Evolutionary conservation across 148 eudicot species (phyloP), one percentile per base, ranked within the genome.

Genomic region (Rhododendron ovatum): DNA sequence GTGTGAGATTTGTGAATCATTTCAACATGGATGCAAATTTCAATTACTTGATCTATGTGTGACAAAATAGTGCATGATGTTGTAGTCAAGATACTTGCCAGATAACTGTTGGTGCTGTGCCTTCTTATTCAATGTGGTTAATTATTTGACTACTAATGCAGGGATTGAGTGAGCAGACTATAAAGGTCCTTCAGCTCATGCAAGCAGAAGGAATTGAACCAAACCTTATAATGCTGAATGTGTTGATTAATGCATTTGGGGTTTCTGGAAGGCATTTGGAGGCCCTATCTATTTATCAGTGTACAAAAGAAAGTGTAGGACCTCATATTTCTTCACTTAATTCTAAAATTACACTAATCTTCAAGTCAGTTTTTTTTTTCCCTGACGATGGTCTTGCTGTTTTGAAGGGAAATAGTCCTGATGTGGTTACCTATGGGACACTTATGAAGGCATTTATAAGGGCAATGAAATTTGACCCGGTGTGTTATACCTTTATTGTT

Each of bases 121-220:
- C 24, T 50, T 11, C 41, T 47, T 73, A 30, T 81, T 75, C 45
- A 55, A 24, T 63, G 35, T 33, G 2, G 12, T 79, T 67, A 43
- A 18, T 51, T 22, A 35, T 48, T 57, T 28, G 17, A 48, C 63
- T 61, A 82, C 7, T 88, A 87, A 53, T 83, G 82, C 94, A 95
- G 98, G 99, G 99, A 71, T 91, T 91, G 82, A 95, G 96, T 90
- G 95, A 96, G 85, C 92, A 96, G 88, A 95, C 99, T 59, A 94
- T 96, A 63, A 96, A 92, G 89, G 99, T 95, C 90, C 95, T 96
- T 84, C 95, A 90, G 89, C 90, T 95, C 75, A 96, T 96, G 99
- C 98, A 96, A 92, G 92, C 87, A 33, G 94, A 95, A 92, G 99
- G 98, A 78, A 93, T 95, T 50, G 99, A 96, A 85, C 94, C 92